Evolutionary conservation across 192 early-diverging fungal species (phyloP), one percentile per base, ranked within the genome.

Genomic region (Ambispora gerdemannii): DNA sequence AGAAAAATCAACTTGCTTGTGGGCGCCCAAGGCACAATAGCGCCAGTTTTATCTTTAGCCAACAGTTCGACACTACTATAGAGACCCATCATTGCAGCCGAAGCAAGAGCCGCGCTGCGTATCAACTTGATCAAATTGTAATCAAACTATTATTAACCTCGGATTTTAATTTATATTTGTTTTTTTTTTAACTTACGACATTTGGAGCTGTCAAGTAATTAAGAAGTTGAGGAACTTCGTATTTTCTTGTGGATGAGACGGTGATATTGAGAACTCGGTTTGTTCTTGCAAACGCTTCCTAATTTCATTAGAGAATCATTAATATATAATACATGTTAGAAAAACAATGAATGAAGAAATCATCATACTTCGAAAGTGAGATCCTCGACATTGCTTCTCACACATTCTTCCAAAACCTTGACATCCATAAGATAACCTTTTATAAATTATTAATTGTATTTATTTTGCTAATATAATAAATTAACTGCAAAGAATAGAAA

Each of bases 161-260:
- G 17, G 50, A 19, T 49, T 30, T 58, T 58, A 30, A 11, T 4
- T 11, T 22, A 8, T 27, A 11, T 30, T 22, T 22, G 8, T 8
- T 30, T 58, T 4, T 27, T 30, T 58, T n/a, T 11, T 10, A 15
- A 80, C 81, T 52, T 81, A 89, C 86, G 13, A 92, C 90, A 74
- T 90, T 90, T 0, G 91, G 89, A 4, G 90, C 88, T 2, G 90
- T 92, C 30, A 92, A 78, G 62, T 92, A 88, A 71, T 92, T 92
- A 7, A 92, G 72, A 17, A 90, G 72, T 35, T 87, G 83, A 33
- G 91, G 91, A 8, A 89, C 87, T 72, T 91, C 90, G 30, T 88
- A 84, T 72, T 84, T 91, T 35, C 88, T 76, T 10, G 82, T 80
- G 0, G 91, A 91, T 24, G 86, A 79, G 19, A 93, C 90, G 19